Evolutionary conservation across 108 stramenopile genomes (phyloP).

Genomic region (Seminavis robusta): DNA sequence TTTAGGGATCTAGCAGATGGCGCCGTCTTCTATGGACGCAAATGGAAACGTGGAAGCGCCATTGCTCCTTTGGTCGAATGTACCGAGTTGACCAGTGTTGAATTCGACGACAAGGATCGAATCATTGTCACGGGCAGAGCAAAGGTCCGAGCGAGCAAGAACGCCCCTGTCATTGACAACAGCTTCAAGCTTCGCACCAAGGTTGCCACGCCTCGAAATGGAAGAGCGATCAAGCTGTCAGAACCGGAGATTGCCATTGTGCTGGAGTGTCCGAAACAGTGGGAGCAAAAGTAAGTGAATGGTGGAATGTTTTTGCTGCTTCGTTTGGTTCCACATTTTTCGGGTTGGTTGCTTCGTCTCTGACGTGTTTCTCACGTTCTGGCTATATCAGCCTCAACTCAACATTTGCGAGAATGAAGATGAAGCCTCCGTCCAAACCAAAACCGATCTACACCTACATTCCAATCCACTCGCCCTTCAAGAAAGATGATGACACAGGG

Average conservation of each 20-base stretch:
- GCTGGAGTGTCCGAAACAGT: slow-evolving; percentile 71
- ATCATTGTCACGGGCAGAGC: slow-evolving; percentile 82
- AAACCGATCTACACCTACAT: slow-evolving; percentile 79
- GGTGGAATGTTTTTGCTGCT: background rate
- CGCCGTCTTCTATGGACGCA: slow-evolving; percentile 78
- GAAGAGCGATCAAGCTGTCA: slow-evolving; percentile 62
- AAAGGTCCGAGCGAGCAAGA: slow-evolving; percentile 51
- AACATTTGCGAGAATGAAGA: slow-evolving; percentile 1
- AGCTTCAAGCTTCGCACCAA: slow-evolving; percentile 83
- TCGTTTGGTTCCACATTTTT: background rate
- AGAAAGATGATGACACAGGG: slow-evolving; percentile 65
- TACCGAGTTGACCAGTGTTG: slow-evolving; percentile 68
- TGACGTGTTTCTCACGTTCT: background rate
- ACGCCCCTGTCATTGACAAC: slow-evolving; percentile 64
- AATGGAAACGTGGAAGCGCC: slow-evolving; percentile 63
- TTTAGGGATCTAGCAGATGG: slow-evolving; percentile 81
- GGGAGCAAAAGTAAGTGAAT: slow-evolving; percentile 61
- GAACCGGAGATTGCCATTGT: slow-evolving; percentile 79
- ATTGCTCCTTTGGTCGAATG: slow-evolving; percentile 78
- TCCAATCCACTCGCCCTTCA: slow-evolving; percentile 80
- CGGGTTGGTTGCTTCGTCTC: background rate
- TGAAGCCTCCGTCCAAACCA: slow-evolving; percentile 33
- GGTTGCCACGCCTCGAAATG: slow-evolving; percentile 72
- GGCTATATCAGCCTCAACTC: slow-evolving; percentile 14
- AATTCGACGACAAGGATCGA: slow-evolving; percentile 66